These are phyloP conservation scores for Calocybe indica DNA, from an alignment of 768 basidiomycete species.

Conservation along the genomic window DNA sequence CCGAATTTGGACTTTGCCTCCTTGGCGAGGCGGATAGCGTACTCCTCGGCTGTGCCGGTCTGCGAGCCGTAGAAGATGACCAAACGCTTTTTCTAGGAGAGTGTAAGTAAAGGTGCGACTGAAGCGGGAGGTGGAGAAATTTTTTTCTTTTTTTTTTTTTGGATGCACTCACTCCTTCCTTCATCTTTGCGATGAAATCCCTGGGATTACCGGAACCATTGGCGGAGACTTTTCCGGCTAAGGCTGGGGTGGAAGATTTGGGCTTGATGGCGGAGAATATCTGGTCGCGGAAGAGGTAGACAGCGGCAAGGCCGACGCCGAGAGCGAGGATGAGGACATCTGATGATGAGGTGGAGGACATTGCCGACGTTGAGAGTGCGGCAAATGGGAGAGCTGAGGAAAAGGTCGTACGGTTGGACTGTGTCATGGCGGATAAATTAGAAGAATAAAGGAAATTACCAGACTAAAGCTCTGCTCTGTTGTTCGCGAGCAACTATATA, in stretches of 20 bases:
- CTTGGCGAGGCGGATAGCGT: slow-evolving; percentile 95
- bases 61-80: slow-evolving; percentile 99
- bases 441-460: slow-evolving; percentile 13
- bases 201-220: slow-evolving; percentile 85
- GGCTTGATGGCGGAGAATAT: slow-evolving; percentile 65
- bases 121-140: neutral
- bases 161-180: slow-evolving; percentile 66
- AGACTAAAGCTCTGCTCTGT: slow-evolving; percentile 10
- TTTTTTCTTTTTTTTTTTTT: too few relatives aligned
- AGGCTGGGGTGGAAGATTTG: slow-evolving; percentile 39
- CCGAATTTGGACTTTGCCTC: slow-evolving; percentile 97
- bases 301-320: slow-evolving; percentile 69
- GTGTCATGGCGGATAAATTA: slow-evolving; percentile 20
- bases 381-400: slow-evolving; percentile 31
- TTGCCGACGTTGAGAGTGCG: slow-evolving; percentile 26
- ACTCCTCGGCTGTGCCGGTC: slow-evolving; percentile 98
- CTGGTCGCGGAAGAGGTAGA: slow-evolving; percentile 82
- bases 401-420: slow-evolving; percentile 31
- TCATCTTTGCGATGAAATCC: slow-evolving; percentile 94
- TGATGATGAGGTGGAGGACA: slow-evolving; percentile 61
- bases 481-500: neutral
- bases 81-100: slow-evolving; percentile 83
- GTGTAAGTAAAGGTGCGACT: slow-evolving; percentile 1
- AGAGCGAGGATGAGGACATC: slow-evolving; percentile 69
- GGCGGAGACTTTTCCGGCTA: slow-evolving; percentile 32